A percentile compares a stretch with the other conserved stretches of the same genome.
phyloP scores from a whole-genome alignment of 805 yeast genomes.

The Naumovozyma dairenensis region DNA sequence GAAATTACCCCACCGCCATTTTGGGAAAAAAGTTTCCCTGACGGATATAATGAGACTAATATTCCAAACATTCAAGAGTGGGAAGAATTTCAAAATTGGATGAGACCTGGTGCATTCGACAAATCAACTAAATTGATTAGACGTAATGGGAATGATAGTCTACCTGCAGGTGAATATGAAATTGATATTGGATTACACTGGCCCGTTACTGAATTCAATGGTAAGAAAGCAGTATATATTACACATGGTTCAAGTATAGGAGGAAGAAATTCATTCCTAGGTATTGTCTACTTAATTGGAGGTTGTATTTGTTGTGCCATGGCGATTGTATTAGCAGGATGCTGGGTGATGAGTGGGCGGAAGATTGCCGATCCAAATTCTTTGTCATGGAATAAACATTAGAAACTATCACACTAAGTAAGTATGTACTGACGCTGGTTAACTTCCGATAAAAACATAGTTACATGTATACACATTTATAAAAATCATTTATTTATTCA shows the following conservation, averaged over 20 bases:
- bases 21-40: conserved; percentile 71
- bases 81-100: conserved; percentile 93
- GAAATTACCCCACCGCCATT: conserved; percentile 91
- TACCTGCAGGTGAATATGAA: conserved; percentile 53
- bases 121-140: conserved; percentile 55
- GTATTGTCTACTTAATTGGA: conserved; percentile 63
- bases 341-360: conserved; percentile 57
- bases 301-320: conserved; percentile 60
- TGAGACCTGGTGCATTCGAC: conserved; percentile 78
- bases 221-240: conserved; percentile 55
- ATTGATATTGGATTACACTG: conserved; percentile 62
- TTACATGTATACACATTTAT: too few species aligned
- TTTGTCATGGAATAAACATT: conserved; percentile 60
- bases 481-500: too few species aligned
- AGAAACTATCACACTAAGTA: neutral
- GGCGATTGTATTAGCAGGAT: conserved; percentile 41
- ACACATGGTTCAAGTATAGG: conserved; percentile 68
- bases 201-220: conserved; percentile 63
- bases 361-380: conserved; percentile 61
- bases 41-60: conserved; percentile 80
- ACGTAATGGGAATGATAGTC: conserved; percentile 47
- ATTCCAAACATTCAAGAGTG: conserved; percentile 65
- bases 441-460: too few species aligned
- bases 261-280: conserved; percentile 65
- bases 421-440: too few species aligned